Percentiles rank a stretch among this genome's conserved stretches.
Evolutionary conservation across 306 rosid species (phyloP).

Genomic region (Rubus parviflorus): DNA sequence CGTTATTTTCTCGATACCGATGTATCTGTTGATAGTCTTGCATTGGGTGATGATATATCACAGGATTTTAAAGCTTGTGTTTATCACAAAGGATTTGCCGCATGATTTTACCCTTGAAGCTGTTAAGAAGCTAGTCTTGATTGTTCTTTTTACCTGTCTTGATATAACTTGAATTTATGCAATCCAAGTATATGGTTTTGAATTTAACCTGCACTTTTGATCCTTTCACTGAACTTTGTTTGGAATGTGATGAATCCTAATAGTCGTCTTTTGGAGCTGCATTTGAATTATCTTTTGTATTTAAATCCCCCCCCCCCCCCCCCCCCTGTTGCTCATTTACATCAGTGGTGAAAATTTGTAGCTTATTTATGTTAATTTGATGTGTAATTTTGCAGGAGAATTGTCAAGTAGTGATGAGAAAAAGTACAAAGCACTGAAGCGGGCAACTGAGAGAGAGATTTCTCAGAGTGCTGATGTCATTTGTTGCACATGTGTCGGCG

Average conservation of each 20-base stretch:
- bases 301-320: not conserved
- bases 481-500: slow-evolving; percentile 99
- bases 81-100: no score
- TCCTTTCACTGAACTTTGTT: not conserved
- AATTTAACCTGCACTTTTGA: no score
- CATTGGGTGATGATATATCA: no score
- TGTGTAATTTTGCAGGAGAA: slow-evolving; percentile 55
- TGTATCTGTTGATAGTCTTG: not conserved
- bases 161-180: no score
- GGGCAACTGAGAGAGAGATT: slow-evolving; percentile 99
- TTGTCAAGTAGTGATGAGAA: slow-evolving; percentile 98
- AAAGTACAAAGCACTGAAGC: slow-evolving; percentile 93
- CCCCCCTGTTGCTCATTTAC: not conserved
- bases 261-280: not conserved
- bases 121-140: no score
- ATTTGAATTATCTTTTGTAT: not conserved
- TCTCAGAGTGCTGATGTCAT: slow-evolving; percentile 99
- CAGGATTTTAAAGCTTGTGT: no score
- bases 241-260: not conserved
- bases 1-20: not conserved
- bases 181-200: no score
- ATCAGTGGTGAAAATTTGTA: not conserved
- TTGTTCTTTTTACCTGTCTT: no score
- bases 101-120: no score
- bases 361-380: slow-evolving; percentile 1